Conservation (phyloP, 2,329 filamentous ascomycete species). For the Colletotrichum viniferum region DNA sequence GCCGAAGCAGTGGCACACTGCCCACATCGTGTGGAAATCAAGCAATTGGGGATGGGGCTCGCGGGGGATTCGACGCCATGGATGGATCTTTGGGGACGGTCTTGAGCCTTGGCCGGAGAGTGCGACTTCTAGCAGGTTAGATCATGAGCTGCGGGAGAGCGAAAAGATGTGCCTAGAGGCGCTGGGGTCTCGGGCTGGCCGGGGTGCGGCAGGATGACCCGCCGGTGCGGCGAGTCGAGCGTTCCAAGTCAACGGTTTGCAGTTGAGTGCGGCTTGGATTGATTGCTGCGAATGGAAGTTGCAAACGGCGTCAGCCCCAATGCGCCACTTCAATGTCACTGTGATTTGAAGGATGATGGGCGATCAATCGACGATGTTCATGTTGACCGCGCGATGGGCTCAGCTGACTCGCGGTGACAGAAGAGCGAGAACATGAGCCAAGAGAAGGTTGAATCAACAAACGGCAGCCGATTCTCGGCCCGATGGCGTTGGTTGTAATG, state of each 20-base stretch:
- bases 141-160: neutral
- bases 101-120: neutral
- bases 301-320: neutral
- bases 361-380: neutral
- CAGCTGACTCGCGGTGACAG: neutral
- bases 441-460: neutral
- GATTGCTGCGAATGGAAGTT: neutral
- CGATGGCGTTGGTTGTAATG: neutral
- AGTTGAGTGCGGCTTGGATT: neutral
- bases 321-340: neutral
- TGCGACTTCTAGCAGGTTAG: neutral
- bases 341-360: neutral
- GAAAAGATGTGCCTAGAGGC: neutral
- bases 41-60: neutral
- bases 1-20: neutral
- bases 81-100: neutral
- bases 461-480: neutral
- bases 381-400: neutral
- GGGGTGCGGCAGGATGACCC: neutral
- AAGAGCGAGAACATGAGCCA: neutral
- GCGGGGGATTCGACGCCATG: neutral
- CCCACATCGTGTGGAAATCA: neutral
- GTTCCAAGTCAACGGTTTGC: neutral
- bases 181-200: slow-evolving; percentile 8
- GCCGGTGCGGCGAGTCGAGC: neutral